Percentiles rank a stretch among this genome's conserved stretches.
phyloP scores from a whole-genome alignment of 805 yeast species.

The Starmera caribaea region DNA sequence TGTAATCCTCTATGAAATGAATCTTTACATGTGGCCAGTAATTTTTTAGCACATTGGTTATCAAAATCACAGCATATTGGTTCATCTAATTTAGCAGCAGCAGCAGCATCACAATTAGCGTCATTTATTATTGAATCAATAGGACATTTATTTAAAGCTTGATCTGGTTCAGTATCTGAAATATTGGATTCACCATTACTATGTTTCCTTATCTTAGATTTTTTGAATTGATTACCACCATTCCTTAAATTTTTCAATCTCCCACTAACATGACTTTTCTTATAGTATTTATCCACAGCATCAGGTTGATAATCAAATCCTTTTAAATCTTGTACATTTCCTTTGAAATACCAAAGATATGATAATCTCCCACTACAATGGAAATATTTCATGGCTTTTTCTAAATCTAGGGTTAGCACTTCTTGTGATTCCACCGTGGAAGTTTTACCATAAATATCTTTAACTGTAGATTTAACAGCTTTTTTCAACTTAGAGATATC shows the following conservation, averaged over 20 bases:
- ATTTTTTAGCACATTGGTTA: no score
- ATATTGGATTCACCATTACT: no score
- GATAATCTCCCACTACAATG: conserved; percentile 24
- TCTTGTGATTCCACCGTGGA: conserved; percentile 26
- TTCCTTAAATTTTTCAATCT: conserved; percentile 11
- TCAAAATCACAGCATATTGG: not conserved
- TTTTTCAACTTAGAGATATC: conserved; percentile 46
- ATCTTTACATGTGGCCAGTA: not conserved
- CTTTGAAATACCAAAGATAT: conserved; percentile 43
- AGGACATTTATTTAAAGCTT: no score
- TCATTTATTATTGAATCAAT: no score
- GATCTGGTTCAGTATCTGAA: no score
- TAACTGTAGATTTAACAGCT: conserved; percentile 65
- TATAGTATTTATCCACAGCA: no score
- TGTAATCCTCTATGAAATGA: conserved; percentile 15
- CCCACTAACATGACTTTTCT: no score
- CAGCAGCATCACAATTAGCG: not conserved
- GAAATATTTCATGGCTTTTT: conserved; percentile 16
- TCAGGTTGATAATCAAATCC: conserved; percentile 9
- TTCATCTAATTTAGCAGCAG: not conserved
- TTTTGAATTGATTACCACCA: conserved; percentile 17
- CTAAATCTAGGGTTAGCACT: conserved; percentile 29
- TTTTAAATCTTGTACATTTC: conserved; percentile 26
- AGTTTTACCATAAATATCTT: conserved; percentile 43
- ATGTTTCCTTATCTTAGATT: not conserved